phyloP scores from a whole-genome alignment of 768 basidiomycete genomes.

The Panellus pusillus region DNA sequence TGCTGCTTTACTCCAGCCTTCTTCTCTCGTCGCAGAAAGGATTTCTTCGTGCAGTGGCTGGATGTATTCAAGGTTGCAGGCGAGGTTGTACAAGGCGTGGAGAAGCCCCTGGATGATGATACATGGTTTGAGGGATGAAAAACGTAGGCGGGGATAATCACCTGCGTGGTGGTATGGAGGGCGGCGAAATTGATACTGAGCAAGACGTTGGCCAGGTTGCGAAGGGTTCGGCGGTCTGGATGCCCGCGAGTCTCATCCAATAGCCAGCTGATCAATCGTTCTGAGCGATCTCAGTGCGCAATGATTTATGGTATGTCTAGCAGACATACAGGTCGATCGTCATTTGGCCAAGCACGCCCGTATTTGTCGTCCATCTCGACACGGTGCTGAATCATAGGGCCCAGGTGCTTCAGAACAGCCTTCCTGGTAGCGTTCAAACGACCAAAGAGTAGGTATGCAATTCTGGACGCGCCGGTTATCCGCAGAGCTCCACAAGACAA shows the following conservation, averaged over 20 bases:
- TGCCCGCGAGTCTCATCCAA: conserved; percentile 22
- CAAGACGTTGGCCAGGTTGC: conserved; percentile 9
- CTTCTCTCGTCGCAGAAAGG: conserved; percentile 24
- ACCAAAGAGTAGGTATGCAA: conserved; percentile 5
- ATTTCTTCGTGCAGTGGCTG: conserved; percentile 32
- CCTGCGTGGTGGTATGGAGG: conserved; percentile 19
- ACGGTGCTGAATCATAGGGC: conserved; percentile 9
- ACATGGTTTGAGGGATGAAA: neutral
- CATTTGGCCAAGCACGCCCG: conserved; percentile 11
- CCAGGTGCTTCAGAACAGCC: neutral
- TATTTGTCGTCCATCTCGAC: conserved; percentile 19
- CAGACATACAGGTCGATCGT: conserved; percentile 8
- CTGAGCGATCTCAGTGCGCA: conserved; percentile 23
- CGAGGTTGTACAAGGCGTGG: conserved; percentile 28
- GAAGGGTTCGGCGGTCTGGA: conserved; percentile 2
- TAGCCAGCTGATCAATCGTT: conserved; percentile 39
- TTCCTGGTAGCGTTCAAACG: conserved; percentile 1
- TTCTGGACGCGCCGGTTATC: neutral
- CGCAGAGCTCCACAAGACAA: no score
- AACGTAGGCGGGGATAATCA: neutral
- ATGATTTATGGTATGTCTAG: neutral
- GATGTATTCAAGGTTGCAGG: conserved; percentile 27
- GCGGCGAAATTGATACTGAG: conserved; percentile 29
- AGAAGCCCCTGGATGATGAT: conserved; percentile 4
- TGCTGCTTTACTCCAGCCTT: conserved; percentile 31